Conservation (phyloP, 768 basidiomycete genomes). For the Tricholoma hemisulphureum region DNA sequence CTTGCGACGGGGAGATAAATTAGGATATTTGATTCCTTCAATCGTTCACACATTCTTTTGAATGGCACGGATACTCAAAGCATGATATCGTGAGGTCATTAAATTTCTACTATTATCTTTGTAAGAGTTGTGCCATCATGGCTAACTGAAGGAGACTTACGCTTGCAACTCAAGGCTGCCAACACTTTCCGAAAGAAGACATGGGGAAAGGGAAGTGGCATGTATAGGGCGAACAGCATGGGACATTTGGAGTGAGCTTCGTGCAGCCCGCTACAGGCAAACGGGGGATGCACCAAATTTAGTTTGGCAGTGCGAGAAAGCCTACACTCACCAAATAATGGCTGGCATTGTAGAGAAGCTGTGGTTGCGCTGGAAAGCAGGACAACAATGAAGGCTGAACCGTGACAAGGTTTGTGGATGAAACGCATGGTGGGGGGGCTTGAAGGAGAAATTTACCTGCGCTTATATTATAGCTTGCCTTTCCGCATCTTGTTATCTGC, state of each 20-base stretch:
- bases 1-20: too few relatives aligned
- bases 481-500: too few relatives aligned
- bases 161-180: not conserved
- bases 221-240: not conserved
- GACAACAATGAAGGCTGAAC: not conserved
- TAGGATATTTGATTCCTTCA: too few relatives aligned
- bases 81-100: too few relatives aligned
- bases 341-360: not conserved
- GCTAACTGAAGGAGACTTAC: not conserved
- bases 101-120: too few relatives aligned
- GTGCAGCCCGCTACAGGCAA: not conserved
- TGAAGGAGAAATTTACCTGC: too few relatives aligned
- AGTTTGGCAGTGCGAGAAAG: not conserved
- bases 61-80: too few relatives aligned
- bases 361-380: not conserved
- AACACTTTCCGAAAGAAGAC: conserved; percentile 3
- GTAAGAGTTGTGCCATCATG: too few relatives aligned
- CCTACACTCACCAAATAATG: not conserved
- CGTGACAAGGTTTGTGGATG: not conserved
- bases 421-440: too few relatives aligned
- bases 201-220: not conserved
- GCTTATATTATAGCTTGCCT: too few relatives aligned
- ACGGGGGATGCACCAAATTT: not conserved
- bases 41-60: too few relatives aligned
- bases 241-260: conserved; percentile 1